These are phyloP conservation scores for Aspergillus pseudonomiae DNA, from an alignment of 2,329 filamentous ascomycete genomes.

Conservation along the genomic window DNA sequence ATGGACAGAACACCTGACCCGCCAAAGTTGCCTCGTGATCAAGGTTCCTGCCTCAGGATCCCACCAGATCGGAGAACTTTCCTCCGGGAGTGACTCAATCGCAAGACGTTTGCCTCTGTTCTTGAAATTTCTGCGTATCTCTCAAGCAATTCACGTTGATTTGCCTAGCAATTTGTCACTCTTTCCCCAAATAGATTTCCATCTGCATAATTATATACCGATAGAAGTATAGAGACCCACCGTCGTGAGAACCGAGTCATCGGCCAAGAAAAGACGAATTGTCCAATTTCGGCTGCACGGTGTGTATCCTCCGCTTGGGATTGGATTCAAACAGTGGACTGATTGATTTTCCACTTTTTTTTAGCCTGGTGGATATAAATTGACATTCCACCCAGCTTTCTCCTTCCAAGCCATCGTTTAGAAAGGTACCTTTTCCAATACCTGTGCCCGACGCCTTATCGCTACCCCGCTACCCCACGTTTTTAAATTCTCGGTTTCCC, in stretches of 20 bases:
- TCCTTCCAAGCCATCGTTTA: slow-evolving; percentile 7
- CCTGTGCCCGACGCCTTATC: background rate
- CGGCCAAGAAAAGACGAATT: slow-evolving; percentile 14
- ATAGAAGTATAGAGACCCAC: background rate
- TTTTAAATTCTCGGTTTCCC: slow-evolving; percentile 7
- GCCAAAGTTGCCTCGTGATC: background rate
- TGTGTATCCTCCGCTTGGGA: slow-evolving; percentile 1
- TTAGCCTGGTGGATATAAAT: slow-evolving; percentile 4
- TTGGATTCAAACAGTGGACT: background rate
- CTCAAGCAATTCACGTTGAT: background rate
- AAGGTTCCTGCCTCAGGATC: background rate
- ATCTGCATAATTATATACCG: background rate
- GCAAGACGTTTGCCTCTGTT: background rate
- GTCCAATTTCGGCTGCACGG: slow-evolving; percentile 19
- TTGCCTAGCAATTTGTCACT: background rate
- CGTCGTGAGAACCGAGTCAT: background rate
- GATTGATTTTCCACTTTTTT: background rate
- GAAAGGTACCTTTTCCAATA: background rate
- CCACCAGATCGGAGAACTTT: slow-evolving; percentile 1
- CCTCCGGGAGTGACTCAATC: slow-evolving; percentile 2
- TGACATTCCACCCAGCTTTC: background rate
- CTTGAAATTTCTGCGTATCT: background rate
- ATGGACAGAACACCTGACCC: background rate
- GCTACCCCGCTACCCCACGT: slow-evolving; percentile 27
- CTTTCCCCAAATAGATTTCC: background rate